Base-by-base conservation (phyloP, 208 protist genomes). In the Trypanosomatidae sp. region DNA sequence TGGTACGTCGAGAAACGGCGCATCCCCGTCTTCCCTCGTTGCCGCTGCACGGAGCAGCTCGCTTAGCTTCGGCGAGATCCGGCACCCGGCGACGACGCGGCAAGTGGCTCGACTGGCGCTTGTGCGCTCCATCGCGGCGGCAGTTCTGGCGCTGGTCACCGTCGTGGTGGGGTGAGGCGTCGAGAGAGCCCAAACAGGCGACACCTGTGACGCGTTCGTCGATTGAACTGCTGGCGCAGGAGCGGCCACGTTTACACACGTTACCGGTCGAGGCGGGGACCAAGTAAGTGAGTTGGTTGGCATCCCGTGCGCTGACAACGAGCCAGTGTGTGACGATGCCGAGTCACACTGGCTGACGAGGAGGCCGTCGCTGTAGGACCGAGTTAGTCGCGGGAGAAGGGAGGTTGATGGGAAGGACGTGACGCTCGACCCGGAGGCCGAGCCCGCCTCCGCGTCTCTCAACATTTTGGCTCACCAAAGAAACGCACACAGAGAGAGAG, bases 1-100 rank as follows among this genome's bases (percentile, higher is more conserved):
- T 15, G 74, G 69, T 1, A 74, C 65, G 55, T 66, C 33, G 10
- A 79, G 25, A n/a, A 69, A 59, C 17, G 69, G 62, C 3, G 74
- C 69, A 8, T 79, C 74, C 7, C 36, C 62, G 56, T 71, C 78
- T 30, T 81, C 65, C 7, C 69, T 78, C 30, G 69, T 36, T 1
- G 66, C 67, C 25, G 75, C 86, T 44, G 80, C 79, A 30, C 77
- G 79, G 47, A 86, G 41, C 55, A 85, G 41, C 46, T 74, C 74
- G 65, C 44, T 41, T 0, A 76, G 59, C 43, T 53, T 56, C 0
- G 74, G 59, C 0, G 53, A 60, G 30, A 69, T 46, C 33, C 46
- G 19, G 66, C 7, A 39, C 3, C 64, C 46, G 44, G 25, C 64
- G 25, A 49, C 43, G 13, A 17, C 64, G 44, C 44, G 52, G 44